Evolutionary conservation across 1,284 basidiomycete genomes (phyloP), one percentile per base, ranked within the genome.

Genomic region (Sanguinoderma infundibulare): DNA sequence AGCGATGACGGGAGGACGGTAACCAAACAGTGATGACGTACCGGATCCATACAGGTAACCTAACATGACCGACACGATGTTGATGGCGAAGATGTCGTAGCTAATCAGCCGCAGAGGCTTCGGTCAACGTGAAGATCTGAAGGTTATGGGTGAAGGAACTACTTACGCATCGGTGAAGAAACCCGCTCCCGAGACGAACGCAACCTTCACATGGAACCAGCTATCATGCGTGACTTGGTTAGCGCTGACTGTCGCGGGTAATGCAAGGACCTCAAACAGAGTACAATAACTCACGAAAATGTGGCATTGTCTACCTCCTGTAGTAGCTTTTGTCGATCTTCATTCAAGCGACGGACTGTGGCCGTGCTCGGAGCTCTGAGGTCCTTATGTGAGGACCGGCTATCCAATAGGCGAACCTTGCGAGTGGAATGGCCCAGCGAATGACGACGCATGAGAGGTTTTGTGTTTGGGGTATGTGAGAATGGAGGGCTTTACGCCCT

Each of bases 81-180:
- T 84, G 76, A 87, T 86, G 22, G 77, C 75, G 66, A 82, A 81
- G 67, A 81, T 83, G 65, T 81, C 79, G 62, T 81, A 81, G 59
- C 78, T 79, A 40, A 63, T 63, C 55, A 17, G 22, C n/a, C n/a
- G n/a, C 24, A 60, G 12, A 50, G n/a, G 26, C 39, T 50, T 34
- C 32, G 26, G 20, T 12, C 36, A 34, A 30, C 38, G 17, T 40
- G 28, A n/a, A 40, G 46, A 20, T 26, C 50, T 14, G 34, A 40
- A 54, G 24, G 22, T 46, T 28, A 32, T 34, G 34, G 14, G n/a
- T 49, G 7, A 5, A 28, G n/a, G 17, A 7, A 9, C 20, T 67
- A 75, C 87, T 72, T 70, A 91, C 84, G 90, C 89, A 78, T 92
- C 92, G 35, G 92, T 92, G 78, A 93, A 94, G 80, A 94, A 94